These are phyloP conservation scores for Hirsutella thompsonii DNA, from an alignment of 2,329 filamentous ascomycete genomes.

Conservation along the genomic window DNA sequence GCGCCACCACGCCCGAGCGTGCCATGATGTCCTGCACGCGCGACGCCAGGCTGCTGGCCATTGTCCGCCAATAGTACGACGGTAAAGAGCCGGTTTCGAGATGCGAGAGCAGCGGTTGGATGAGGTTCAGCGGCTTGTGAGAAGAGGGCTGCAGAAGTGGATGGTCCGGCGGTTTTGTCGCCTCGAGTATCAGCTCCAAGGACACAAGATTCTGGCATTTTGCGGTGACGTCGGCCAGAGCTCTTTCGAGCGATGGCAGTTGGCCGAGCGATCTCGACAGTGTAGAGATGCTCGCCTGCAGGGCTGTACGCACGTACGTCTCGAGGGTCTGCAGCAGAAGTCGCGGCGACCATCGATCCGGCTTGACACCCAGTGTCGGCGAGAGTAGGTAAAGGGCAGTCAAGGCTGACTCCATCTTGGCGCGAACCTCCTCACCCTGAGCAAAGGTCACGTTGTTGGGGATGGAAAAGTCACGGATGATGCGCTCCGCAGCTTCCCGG, in stretches of 20 bases:
- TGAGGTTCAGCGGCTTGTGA: slow-evolving; percentile 35
- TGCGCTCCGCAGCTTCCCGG: slow-evolving; percentile 61
- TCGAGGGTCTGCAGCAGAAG: slow-evolving; percentile 68
- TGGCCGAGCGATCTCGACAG: slow-evolving; percentile 66
- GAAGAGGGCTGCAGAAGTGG: slow-evolving; percentile 40
- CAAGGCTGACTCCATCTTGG: slow-evolving; percentile 60
- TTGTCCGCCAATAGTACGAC: slow-evolving; percentile 85
- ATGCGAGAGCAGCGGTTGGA: slow-evolving; percentile 60
- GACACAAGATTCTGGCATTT: slow-evolving; percentile 88
- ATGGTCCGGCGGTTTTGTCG: slow-evolving; percentile 54
- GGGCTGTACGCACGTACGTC: slow-evolving; percentile 65
- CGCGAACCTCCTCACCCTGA: slow-evolving; percentile 61
- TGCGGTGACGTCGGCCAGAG: slow-evolving; percentile 67
- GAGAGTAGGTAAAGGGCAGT: slow-evolving; percentile 72
- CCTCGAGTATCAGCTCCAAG: slow-evolving; percentile 63
- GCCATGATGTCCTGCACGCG: slow-evolving; percentile 76
- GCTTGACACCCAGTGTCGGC: slow-evolving; percentile 40
- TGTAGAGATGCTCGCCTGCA: slow-evolving; percentile 66
- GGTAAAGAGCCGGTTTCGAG: slow-evolving; percentile 80
- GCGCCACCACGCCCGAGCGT: slow-evolving; percentile 70
- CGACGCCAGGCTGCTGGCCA: slow-evolving; percentile 64
- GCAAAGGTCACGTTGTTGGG: slow-evolving; percentile 41
- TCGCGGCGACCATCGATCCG: slow-evolving; percentile 49
- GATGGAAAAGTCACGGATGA: slow-evolving; percentile 74
- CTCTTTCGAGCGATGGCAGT: slow-evolving; percentile 69